These are phyloP conservation scores for Lactifluus subvellereus DNA, from an alignment of 768 basidiomycete species.

Conservation along the genomic window DNA sequence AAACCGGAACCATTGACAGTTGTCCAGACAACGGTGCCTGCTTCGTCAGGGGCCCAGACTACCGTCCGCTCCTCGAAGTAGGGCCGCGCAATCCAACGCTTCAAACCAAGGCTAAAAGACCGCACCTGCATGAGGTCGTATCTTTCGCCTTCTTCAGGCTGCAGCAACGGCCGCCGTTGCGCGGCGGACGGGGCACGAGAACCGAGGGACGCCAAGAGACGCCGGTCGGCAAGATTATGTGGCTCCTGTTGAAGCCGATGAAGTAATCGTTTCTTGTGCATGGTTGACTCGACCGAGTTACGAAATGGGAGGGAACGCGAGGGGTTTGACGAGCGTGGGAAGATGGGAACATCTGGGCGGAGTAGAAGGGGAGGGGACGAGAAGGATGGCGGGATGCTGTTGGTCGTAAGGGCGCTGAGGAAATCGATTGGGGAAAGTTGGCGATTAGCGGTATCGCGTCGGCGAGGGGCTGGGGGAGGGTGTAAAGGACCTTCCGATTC, in stretches of 20 bases:
- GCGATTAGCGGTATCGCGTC: slow-evolving; percentile 19
- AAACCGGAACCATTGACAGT: slow-evolving; percentile 23
- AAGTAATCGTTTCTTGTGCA: slow-evolving; percentile 48
- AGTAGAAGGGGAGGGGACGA: slow-evolving; percentile 45
- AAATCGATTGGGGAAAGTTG: slow-evolving; percentile 32
- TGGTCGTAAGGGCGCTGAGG: slow-evolving; percentile 40
- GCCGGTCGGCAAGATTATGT: slow-evolving; percentile 37
- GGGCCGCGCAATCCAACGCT: slow-evolving; percentile 19
- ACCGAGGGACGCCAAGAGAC: slow-evolving; percentile 40
- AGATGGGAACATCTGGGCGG: slow-evolving; percentile 32
- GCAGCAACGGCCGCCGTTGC: slow-evolving; percentile 26
- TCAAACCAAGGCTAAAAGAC: slow-evolving; percentile 28
- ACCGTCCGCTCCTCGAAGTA: slow-evolving; percentile 22
- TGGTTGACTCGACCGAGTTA: slow-evolving; percentile 38
- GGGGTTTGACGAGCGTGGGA: slow-evolving; percentile 49
- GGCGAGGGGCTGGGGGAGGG: slow-evolving; percentile 6
- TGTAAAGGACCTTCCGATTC: slow-evolving; percentile 27
- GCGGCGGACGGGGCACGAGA: slow-evolving; percentile 30
- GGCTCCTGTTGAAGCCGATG: slow-evolving; percentile 36
- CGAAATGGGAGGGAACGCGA: slow-evolving; percentile 34
- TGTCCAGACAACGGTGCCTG: slow-evolving; percentile 17
- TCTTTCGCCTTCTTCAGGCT: slow-evolving; percentile 28
- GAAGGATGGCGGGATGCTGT: slow-evolving; percentile 37
- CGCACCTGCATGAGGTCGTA: slow-evolving; percentile 29
- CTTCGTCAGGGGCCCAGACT: slow-evolving; percentile 14